Conservation (phyloP, 169 alveolate genomes). For the Cyclospora cayetanensis region DNA sequence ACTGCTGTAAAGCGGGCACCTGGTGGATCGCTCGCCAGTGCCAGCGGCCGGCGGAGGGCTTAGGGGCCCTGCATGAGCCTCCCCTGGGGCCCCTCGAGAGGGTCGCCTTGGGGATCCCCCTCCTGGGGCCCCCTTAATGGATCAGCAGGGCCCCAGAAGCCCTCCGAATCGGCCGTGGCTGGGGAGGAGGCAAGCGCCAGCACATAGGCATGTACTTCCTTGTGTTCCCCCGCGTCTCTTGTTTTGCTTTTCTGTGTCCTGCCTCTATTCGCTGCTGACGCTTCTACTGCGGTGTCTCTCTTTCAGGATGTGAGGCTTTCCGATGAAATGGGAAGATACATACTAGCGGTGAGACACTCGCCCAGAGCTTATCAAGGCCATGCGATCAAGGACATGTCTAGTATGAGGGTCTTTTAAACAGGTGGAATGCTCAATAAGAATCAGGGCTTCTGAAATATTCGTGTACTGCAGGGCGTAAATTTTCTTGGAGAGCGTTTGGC, state of each 20-base stretch:
- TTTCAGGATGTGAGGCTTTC: conserved; percentile 30
- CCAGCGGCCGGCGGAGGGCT: neutral
- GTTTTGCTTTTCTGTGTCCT: neutral
- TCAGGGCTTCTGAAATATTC: too few relatives aligned
- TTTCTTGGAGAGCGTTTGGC: neutral
- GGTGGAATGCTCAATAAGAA: too few relatives aligned
- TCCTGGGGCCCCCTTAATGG: conserved; percentile 8
- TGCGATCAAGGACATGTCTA: too few relatives aligned
- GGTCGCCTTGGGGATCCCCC: too few relatives aligned
- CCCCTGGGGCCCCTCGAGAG: neutral
- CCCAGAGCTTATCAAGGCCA: too few relatives aligned
- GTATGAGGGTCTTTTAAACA: too few relatives aligned
- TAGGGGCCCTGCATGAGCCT: neutral
- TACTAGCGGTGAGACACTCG: neutral
- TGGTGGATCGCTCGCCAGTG: neutral
- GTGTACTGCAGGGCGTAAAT: neutral
- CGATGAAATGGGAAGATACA: conserved; percentile 3
- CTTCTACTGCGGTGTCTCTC: neutral
- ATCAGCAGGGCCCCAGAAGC: too few relatives aligned
- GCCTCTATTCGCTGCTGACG: neutral
- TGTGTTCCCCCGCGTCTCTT: neutral
- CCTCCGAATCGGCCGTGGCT: neutral
- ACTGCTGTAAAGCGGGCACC: neutral
- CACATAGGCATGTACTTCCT: neutral
- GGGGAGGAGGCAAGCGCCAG: conserved; percentile 41